Evolutionary conservation across 805 yeast species (phyloP).

Genomic region (Scheffersomyces coipomensis): DNA sequence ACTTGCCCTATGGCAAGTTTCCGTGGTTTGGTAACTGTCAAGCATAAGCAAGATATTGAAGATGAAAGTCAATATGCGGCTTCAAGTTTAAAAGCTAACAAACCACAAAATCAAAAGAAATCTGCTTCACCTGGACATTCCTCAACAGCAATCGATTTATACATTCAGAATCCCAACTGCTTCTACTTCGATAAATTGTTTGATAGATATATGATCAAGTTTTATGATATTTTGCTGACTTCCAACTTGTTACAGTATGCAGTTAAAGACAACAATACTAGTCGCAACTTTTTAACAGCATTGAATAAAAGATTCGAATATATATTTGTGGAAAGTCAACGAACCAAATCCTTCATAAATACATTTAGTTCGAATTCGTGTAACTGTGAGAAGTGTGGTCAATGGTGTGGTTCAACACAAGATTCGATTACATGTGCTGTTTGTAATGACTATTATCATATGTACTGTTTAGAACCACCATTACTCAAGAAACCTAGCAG

Average conservation of each 20-base stretch:
- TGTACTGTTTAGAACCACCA: slow-evolving; percentile 86
- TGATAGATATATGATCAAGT: slow-evolving; percentile 80
- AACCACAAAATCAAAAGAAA: slow-evolving; percentile 4
- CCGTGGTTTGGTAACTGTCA: slow-evolving; percentile 73
- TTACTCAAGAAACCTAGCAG: slow-evolving; percentile 73
- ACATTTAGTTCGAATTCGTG: slow-evolving; percentile 55
- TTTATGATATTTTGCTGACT: slow-evolving; percentile 76
- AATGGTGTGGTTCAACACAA: slow-evolving; percentile 70
- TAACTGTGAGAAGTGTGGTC: slow-evolving; percentile 71
- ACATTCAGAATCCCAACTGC: slow-evolving; percentile 57
- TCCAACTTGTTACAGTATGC: slow-evolving; percentile 38
- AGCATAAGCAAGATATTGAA: slow-evolving; percentile 64
- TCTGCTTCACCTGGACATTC: slow-evolving; percentile 12
- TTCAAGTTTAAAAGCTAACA: not conserved
- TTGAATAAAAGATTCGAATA: slow-evolving; percentile 67
- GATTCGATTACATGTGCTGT: slow-evolving; percentile 81
- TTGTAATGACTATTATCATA: slow-evolving; percentile 70
- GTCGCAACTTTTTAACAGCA: slow-evolving; percentile 59
- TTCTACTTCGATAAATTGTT: slow-evolving; percentile 85
- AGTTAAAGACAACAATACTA: slow-evolving; percentile 43
- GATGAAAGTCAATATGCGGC: slow-evolving; percentile 23
- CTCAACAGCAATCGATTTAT: slow-evolving; percentile 42
- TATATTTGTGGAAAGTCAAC: slow-evolving; percentile 70
- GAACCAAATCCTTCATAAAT: slow-evolving; percentile 59
- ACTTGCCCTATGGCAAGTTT: slow-evolving; percentile 72